Conservation (phyloP, 1,139 yeast genomes). For the Geotrichum candidum region DNA sequence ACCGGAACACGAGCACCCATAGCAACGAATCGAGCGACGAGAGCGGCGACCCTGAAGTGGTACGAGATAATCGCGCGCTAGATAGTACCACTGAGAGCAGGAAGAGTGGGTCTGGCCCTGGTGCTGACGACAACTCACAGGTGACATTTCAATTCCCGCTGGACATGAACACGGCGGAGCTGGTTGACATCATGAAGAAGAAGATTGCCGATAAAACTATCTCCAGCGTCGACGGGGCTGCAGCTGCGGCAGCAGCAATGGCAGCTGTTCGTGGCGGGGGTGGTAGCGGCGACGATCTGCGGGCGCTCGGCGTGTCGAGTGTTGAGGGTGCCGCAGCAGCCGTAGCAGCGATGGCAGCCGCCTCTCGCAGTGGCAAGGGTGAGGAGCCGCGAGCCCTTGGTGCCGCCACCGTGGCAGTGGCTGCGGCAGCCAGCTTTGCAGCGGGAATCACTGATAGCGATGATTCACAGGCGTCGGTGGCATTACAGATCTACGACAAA, state of each 20-base stretch:
- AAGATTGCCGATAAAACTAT: not conserved
- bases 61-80: not conserved
- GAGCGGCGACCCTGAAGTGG: not conserved
- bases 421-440: not conserved
- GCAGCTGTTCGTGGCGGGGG: not conserved
- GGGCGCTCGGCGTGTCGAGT: not conserved
- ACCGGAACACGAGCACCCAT: not conserved
- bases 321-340: not conserved
- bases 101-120: not conserved
- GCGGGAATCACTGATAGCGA: not conserved
- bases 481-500: not conserved
- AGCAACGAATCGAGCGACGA: not conserved
- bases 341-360: not conserved
- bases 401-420: not conserved
- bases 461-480: not conserved
- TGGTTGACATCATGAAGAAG: not conserved
- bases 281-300: not conserved
- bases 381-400: not conserved
- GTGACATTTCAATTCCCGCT: not conserved
- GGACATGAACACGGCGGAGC: conserved; percentile 1
- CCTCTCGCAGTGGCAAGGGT: not conserved
- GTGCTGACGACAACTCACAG: not conserved
- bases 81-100: not conserved
- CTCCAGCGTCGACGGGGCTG: not conserved
- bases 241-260: not conserved